Conservation (phyloP, 78 protist genomes). For the Cavenderia fasciculata region DNA sequence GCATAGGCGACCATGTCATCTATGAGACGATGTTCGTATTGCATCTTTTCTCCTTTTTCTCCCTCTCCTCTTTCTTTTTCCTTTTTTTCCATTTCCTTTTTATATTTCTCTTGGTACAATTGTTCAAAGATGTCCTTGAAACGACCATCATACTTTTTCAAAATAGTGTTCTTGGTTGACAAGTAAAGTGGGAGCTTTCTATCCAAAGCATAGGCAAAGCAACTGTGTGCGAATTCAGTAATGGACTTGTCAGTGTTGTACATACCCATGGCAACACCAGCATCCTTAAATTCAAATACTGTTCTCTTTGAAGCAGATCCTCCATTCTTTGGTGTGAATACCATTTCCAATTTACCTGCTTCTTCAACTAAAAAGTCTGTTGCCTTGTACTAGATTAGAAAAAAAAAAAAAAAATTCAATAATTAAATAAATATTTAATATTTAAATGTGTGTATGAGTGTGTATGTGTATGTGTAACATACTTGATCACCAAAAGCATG, state of each 20-base stretch:
- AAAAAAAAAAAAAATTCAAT: too few species aligned
- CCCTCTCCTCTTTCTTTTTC: too few species aligned
- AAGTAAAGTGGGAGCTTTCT: conserved; percentile 85
- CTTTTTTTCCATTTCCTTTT: conserved; percentile 9
- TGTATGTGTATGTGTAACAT: too few species aligned
- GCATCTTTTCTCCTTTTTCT: conserved; percentile 43
- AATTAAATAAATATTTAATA: neutral
- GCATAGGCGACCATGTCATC: conserved; percentile 96
- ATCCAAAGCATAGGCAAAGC: conserved; percentile 84
- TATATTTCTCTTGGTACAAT: conserved; percentile 76
- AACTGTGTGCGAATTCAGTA: conserved; percentile 88
- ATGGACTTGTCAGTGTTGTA: conserved; percentile 94
- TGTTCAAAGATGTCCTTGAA: conserved; percentile 94
- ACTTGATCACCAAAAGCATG: conserved; percentile 97
- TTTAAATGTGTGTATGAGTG: neutral
- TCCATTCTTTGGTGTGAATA: conserved; percentile 87
- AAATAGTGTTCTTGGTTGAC: conserved; percentile 95
- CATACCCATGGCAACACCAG: conserved; percentile 95
- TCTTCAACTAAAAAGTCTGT: conserved; percentile 86
- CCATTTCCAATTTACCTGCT: conserved; percentile 79
- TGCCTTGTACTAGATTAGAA: conserved; percentile 93
- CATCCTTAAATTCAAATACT: conserved; percentile 70
- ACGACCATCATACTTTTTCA: conserved; percentile 95
- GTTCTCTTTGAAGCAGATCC: neutral
- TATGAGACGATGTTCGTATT: conserved; percentile 95